Evolutionary conservation across 2,329 filamentous ascomycete species (phyloP).

Genomic region (Talaromyces atroroseus): DNA sequence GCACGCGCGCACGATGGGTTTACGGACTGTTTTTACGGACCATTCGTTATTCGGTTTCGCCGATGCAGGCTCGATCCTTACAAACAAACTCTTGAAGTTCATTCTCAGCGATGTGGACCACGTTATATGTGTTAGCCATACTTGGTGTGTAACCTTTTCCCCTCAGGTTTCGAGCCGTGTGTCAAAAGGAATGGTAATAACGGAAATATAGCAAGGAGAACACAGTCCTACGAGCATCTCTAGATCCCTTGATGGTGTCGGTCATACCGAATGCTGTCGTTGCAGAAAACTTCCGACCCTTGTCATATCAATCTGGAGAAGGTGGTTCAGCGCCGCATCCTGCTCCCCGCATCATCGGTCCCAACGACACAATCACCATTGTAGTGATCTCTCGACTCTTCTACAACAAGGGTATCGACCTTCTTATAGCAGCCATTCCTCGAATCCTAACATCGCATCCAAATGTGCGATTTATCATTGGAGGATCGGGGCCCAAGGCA

Average conservation of each 20-base stretch:
- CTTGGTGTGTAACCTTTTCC: conserved; percentile 58
- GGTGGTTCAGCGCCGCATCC: conserved; percentile 34
- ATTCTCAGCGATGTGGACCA: conserved; percentile 94
- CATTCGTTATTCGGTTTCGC: conserved; percentile 97
- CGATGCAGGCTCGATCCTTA: conserved; percentile 89
- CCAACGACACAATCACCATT: conserved; percentile 85
- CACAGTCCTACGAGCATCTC: conserved; percentile 84
- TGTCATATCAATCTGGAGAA: conserved; percentile 44
- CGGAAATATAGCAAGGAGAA: conserved; percentile 74
- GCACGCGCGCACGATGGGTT: conserved; percentile 90
- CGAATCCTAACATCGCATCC: conserved; percentile 83
- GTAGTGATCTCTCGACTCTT: conserved; percentile 96
- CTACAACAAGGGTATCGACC: conserved; percentile 97
- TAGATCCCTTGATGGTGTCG: conserved; percentile 95
- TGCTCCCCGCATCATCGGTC: conserved; percentile 65
- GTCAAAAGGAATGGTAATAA: neutral
- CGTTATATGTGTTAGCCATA: conserved; percentile 97
- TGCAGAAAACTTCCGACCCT: conserved; percentile 85
- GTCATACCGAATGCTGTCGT: conserved; percentile 98
- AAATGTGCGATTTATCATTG: conserved; percentile 95
- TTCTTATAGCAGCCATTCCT: conserved; percentile 93
- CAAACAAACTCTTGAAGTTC: conserved; percentile 96
- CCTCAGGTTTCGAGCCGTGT: neutral
- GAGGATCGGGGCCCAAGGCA: conserved; percentile 89
- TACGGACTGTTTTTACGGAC: conserved; percentile 94